Conservation (phyloP, 495 filamentous ascomycete genomes). For the Pseudevernia furfuracea region DNA sequence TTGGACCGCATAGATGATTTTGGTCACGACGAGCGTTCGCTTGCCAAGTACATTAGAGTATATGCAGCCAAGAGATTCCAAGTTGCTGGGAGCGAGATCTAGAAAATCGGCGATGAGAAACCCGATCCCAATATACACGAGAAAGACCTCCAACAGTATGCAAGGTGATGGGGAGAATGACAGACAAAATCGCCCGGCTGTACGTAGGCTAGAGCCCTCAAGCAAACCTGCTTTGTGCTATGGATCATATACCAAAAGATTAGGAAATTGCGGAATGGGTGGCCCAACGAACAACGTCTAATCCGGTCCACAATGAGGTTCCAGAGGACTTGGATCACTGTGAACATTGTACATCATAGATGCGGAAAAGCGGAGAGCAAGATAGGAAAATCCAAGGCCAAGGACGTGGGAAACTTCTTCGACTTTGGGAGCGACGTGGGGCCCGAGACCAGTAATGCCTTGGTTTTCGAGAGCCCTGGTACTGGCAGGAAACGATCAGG, state of each 20-base stretch:
- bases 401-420: not conserved
- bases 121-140: not conserved
- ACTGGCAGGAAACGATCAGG: not conserved
- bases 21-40: not conserved
- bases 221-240: not conserved
- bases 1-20: not conserved
- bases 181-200: not conserved
- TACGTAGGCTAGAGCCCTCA: not conserved
- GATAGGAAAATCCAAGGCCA: not conserved
- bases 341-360: not conserved
- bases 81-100: not conserved
- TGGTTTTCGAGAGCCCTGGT: not conserved
- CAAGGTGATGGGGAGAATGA: not conserved
- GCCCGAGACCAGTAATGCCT: not conserved
- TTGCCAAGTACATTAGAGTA: not conserved
- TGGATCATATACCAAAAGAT: not conserved
- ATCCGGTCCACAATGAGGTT: not conserved
- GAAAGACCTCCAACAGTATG: not conserved
- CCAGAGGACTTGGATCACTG: not conserved
- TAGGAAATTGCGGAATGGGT: not conserved
- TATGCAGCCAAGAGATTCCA: not conserved
- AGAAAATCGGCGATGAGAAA: not conserved
- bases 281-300: not conserved
- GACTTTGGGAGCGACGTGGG: not conserved
- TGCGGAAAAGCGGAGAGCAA: not conserved